Conservation (phyloP, 2,329 filamentous ascomycete genomes). For the Ophiostoma populinum region DNA sequence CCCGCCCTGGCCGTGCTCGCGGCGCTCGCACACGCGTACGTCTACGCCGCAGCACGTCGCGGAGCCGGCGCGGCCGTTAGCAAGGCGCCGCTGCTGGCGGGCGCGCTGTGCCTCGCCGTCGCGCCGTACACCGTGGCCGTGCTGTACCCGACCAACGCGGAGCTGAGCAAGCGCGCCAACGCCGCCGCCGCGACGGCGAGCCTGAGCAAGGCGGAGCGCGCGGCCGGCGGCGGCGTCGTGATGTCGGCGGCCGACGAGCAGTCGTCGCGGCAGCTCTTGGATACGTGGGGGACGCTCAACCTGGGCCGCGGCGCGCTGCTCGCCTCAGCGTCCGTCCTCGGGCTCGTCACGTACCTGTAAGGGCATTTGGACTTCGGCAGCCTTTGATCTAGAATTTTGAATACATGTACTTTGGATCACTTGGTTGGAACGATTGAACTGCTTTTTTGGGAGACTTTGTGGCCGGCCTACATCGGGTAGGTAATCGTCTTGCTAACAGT, state of each 20-base stretch:
- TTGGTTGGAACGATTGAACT: background rate
- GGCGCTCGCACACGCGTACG: constrained; percentile 24
- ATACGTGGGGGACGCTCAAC: constrained; percentile 37
- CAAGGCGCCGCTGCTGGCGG: constrained; percentile 28
- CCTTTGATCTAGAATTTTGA: background rate
- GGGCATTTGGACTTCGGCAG: background rate
- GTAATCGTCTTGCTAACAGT: constrained; percentile 46
- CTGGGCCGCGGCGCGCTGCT: constrained; percentile 17
- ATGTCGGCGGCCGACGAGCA: constrained; percentile 15
- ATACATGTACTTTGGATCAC: constrained; percentile 16
- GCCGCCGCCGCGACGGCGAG: constrained; percentile 18
- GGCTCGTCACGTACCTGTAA: constrained; percentile 5
- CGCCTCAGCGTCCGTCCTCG: constrained; percentile 3
- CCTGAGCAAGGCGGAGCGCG: constrained; percentile 1
- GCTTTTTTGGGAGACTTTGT: too few relatives aligned
- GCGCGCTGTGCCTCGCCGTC: constrained; percentile 25
- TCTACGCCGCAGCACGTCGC: constrained; percentile 14
- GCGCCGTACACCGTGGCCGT: constrained; percentile 33
- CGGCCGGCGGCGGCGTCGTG: constrained; percentile 2
- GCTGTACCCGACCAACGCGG: constrained; percentile 29
- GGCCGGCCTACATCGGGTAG: constrained; percentile 18
- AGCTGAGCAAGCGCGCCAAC: constrained; percentile 26
- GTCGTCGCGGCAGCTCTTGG: constrained; percentile 29
- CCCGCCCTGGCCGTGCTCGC: constrained; percentile 23
- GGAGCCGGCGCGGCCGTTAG: constrained; percentile 15